Evolutionary conservation across 2,329 filamentous ascomycete species (phyloP), one percentile per base, ranked within the genome.

Genomic region (Tolypocladium endophyticum): DNA sequence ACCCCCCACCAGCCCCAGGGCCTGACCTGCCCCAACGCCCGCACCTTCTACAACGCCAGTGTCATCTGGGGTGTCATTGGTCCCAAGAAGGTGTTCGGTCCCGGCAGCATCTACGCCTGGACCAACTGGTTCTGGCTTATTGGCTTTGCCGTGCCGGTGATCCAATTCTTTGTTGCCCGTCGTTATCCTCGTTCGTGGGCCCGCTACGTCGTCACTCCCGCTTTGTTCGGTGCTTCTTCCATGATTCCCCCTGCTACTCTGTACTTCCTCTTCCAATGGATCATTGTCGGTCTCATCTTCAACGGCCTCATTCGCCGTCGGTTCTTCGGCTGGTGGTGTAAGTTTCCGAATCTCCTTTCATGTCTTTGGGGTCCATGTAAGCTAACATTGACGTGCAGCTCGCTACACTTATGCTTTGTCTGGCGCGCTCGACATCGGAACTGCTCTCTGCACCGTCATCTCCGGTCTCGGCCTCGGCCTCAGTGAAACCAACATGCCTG

Each of bases 31-130:
- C 83, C 84, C 11, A 76, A 77, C 41, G 80, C 80, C 20, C 78
- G 78, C 30, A 82, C 84, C 0, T 86, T 86, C 68, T 86, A 82
- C 73, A 84, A 81, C 30, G 80, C 79, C 33, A 83, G 80, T 25
- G 76, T 85, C 7, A 79, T 85, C 59, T 85, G 83, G 84, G 84
- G 84, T 60, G 76, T 83, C 23, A 83, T 87, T 59, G 84, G 73
- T 1, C 73, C 72, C 2, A 64, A 59, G 43, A 65, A 66, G 56
- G 70, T 74, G 41, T 73, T 73, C 58, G 71, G 72, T 18, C 64
- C 64, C n/a, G 72, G 71, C 30, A 71, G 76, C n/a, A 60, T 69
- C 3, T 85, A 84, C 67, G 69, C 73, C 0, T 73, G 73, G 54
- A 72, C 81, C 39, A 78, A 82, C 68, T 83, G 73, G 66, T 84